phyloP scores from a whole-genome alignment of 495 filamentous ascomycete genomes.

The Penicillium robsamsonii region DNA sequence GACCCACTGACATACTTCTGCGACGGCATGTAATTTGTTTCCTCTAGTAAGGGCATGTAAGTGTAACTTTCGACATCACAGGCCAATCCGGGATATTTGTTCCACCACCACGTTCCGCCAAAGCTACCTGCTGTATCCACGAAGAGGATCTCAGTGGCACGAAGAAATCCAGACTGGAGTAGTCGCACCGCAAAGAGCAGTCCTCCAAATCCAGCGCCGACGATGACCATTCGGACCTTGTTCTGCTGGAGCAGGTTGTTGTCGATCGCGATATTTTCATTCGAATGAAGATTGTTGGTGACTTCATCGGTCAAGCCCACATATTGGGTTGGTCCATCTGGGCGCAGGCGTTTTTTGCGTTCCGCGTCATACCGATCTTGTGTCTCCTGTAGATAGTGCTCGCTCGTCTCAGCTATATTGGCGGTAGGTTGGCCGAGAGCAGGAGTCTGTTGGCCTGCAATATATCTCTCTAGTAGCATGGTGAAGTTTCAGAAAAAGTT shows the following conservation, averaged over 20 bases:
- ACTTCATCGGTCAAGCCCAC: neutral
- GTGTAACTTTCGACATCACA: slow-evolving; percentile 34
- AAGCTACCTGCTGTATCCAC: slow-evolving; percentile 42
- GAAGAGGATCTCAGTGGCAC: slow-evolving; percentile 44
- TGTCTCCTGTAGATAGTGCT: neutral
- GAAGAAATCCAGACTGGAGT: slow-evolving; percentile 43
- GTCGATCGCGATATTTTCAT: neutral
- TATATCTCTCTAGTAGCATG: neutral
- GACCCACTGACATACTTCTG: slow-evolving; percentile 27
- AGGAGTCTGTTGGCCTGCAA: neutral
- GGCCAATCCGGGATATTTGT: slow-evolving; percentile 36
- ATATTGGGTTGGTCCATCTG: slow-evolving; percentile 8
- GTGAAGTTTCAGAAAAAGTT: neutral
- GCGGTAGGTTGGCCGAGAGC: neutral
- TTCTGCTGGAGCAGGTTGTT: neutral
- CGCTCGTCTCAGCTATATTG: neutral
- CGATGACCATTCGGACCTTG: slow-evolving; percentile 26
- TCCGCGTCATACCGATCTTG: slow-evolving; percentile 3
- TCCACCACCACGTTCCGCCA: slow-evolving; percentile 55
- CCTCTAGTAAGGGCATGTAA: slow-evolving; percentile 57
- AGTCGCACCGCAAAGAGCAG: slow-evolving; percentile 49
- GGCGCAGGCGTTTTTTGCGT: slow-evolving; percentile 2
- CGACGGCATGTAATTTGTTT: slow-evolving; percentile 55
- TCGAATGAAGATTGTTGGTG: too few species aligned
- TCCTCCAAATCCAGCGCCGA: slow-evolving; percentile 54